A percentile compares a stretch with the other conserved stretches of the same genome.
Evolutionary conservation across 2,329 filamentous ascomycete species (phyloP).

Genomic region (Monilinia fructigena): DNA sequence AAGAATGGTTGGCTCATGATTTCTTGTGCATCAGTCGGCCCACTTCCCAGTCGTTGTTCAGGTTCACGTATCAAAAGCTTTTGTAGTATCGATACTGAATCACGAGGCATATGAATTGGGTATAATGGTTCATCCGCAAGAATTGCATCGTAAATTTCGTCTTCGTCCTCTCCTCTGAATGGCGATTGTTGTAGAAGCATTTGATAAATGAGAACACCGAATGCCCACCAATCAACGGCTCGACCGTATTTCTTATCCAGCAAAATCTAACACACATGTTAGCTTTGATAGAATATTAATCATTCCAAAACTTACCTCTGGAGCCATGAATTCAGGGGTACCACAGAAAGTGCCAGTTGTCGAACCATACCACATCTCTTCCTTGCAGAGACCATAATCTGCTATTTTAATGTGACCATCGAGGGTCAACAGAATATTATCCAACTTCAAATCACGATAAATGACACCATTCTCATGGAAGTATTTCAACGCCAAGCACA

Average conservation of each 20-base stretch:
- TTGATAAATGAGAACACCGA: constrained; percentile 97
- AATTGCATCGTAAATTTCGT: constrained; percentile 99
- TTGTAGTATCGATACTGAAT: constrained; percentile 95
- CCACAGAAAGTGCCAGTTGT: constrained; percentile 98
- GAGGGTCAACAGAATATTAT: constrained; percentile 88
- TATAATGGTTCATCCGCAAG: constrained; percentile 96
- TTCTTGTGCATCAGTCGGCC: constrained; percentile 95
- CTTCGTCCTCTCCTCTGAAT: constrained; percentile 97
- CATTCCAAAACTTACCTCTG: constrained; percentile 64
- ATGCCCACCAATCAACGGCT: constrained; percentile 99
- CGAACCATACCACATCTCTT: constrained; percentile 99
- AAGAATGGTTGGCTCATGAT: constrained; percentile 99
- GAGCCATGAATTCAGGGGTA: constrained; percentile 99
- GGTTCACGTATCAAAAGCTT: constrained; percentile 95
- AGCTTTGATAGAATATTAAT: constrained; percentile 35
- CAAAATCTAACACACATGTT: constrained; percentile 63
- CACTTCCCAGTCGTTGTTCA: constrained; percentile 86
- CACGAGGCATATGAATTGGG: constrained; percentile 97
- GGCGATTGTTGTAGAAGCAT: constrained; percentile 99
- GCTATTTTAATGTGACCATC: constrained; percentile 98
- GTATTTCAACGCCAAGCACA: constrained; percentile 95
- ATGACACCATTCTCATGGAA: constrained; percentile 99
- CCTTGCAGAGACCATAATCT: constrained; percentile 98
- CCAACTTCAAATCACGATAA: constrained; percentile 78
- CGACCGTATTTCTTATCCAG: constrained; percentile 98